These are phyloP conservation scores for Ascochyta lentis DNA, from an alignment of 2,329 filamentous ascomycete species.

Conservation along the genomic window DNA sequence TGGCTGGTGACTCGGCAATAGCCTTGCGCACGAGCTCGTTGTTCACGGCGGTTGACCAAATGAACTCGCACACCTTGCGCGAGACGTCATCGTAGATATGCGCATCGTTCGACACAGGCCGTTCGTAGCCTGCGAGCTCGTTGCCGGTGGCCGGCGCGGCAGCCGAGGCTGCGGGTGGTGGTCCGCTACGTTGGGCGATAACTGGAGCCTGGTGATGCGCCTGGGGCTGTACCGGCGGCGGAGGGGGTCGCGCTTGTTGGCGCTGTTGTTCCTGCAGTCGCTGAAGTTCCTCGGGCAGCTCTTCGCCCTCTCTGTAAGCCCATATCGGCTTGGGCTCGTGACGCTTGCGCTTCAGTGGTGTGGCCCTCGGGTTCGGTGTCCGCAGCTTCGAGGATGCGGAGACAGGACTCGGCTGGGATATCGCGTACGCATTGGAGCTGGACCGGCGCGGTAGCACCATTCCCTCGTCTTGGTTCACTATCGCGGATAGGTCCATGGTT, in stretches of 20 bases:
- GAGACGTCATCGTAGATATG: constrained; percentile 74
- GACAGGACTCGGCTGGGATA: constrained; percentile 38
- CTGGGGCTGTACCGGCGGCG: constrained; percentile 22
- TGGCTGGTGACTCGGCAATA: constrained; percentile 64
- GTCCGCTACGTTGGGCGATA: constrained; percentile 27
- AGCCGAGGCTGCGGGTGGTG: constrained; percentile 16
- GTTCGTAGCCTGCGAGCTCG: constrained; percentile 53
- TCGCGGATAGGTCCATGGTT: constrained; percentile 46
- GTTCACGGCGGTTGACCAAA: constrained; percentile 74
- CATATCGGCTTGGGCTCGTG: constrained; percentile 48
- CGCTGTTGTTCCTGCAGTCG: constrained; percentile 29
- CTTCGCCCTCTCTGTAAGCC: constrained; percentile 41
- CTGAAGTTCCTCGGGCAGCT: constrained; percentile 33
- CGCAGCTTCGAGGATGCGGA: constrained; percentile 39
- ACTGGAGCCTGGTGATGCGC: constrained; percentile 26
- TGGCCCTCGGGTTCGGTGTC: constrained; percentile 34
- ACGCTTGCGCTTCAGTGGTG: constrained; percentile 45
- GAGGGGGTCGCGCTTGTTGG: constrained; percentile 31
- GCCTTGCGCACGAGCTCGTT: constrained; percentile 63
- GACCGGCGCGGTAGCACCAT: constrained; percentile 42
- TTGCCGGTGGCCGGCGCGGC: constrained; percentile 14
- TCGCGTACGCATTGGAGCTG: constrained; percentile 36
- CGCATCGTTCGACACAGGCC: constrained; percentile 71
- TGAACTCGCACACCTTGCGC: constrained; percentile 79
- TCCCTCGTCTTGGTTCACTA: constrained; percentile 44